Base-by-base conservation (phyloP, 495 filamentous ascomycete genomes). In the Chlorociboria aeruginascens region DNA sequence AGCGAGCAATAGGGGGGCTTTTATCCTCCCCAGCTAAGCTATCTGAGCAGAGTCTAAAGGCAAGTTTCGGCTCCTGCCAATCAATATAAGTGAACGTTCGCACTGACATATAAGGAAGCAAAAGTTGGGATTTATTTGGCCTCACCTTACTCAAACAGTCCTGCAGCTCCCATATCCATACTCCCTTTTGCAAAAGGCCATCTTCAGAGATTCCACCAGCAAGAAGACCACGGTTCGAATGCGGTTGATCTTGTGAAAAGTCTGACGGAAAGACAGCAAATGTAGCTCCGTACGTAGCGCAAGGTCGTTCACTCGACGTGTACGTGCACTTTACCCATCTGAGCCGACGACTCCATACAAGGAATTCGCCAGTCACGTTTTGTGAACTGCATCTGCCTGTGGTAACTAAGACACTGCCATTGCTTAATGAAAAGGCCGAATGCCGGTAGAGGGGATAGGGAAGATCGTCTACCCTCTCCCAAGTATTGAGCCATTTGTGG, bases 371-470 rank as follows among this genome's bases (percentile, higher is more conserved):
- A 16, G 83, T 70, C 6, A 80, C 65, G 6, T 54, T 60, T 16
- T 70, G 74, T 43, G 73, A 57, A 30, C 71, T 77, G 4, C 72
- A 71, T 57, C 78, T 86, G 1, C 86, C 86, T n/a, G 83, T 83
- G 59, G 77, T 77, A 10, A 88, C 61, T 25, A 93, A 68, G 20
- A 82, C 69, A 50, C 54, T 54, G 16, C 59, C 64, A 14, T 52
- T 44, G 3, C 63, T 70, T 33, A 90, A 54, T 17, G 66, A 63
- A 9, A 82, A 60, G 30, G 84, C 78, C 53, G 73, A 75, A 58
- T 95, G 89, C 43, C 89, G 71, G 64, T 82, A 92, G 37, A 86
- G 68, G 12, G 79, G 73, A 6, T 66, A 49, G 10, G 82, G 79
- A 12, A 94, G 69, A 46, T 76, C 71, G 29, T 82, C 66, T 8